Conservation (phyloP, 2,329 filamentous ascomycete genomes). For the Talaromyces pinophilus region DNA sequence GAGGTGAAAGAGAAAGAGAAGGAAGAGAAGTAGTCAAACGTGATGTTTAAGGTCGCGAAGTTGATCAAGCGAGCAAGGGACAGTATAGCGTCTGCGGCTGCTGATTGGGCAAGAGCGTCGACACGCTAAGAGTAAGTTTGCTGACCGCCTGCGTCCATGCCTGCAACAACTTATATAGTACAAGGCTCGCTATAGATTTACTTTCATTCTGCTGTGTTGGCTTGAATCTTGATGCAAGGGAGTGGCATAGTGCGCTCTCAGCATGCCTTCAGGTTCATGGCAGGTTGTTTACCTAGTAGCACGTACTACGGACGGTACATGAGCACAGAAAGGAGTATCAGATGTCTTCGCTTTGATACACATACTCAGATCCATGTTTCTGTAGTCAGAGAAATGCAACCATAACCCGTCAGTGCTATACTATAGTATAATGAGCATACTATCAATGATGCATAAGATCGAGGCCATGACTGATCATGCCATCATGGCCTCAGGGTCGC, state of each 20-base stretch:
- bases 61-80: conserved; percentile 18
- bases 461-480: background rate
- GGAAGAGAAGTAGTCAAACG: conserved; percentile 1
- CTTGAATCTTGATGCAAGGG: background rate
- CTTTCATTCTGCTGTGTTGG: background rate
- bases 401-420: background rate
- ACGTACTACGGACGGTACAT: background rate
- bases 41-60: conserved; percentile 8
- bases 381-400: background rate
- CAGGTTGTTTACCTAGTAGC: background rate
- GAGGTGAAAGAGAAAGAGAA: background rate
- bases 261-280: background rate
- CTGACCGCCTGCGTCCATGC: conserved; percentile 1
- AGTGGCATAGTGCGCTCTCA: background rate
- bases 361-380: background rate
- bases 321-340: background rate
- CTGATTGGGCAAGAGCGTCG: conserved; percentile 8
- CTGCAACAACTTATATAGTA: background rate
- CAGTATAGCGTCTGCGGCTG: conserved; percentile 1
- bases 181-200: background rate
- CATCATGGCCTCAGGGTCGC: background rate
- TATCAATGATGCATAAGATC: background rate
- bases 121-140: conserved; percentile 4
- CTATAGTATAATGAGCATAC: background rate
- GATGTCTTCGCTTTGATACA: no score